Conservation (phyloP, 2,329 filamentous ascomycete species). For the Phoma sp. region DNA sequence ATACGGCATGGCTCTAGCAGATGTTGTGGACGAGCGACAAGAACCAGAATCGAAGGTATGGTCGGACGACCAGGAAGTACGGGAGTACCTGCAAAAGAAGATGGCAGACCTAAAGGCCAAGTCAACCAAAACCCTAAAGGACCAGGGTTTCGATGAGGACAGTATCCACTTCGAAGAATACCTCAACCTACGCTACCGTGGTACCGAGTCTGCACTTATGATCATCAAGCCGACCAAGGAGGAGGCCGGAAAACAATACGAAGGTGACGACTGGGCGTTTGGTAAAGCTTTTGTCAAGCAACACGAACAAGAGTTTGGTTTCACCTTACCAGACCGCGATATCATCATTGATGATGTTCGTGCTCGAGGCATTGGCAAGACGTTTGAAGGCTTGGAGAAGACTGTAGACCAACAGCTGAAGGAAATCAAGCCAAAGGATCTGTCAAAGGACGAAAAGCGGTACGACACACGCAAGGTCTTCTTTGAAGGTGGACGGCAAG, state of each 20-base stretch:
- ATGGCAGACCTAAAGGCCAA: conserved; percentile 82
- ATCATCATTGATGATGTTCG: conserved; percentile 91
- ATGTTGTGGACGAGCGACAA: conserved; percentile 91
- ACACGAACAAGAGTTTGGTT: conserved; percentile 92
- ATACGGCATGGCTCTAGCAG: conserved; percentile 91
- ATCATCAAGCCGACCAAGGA: conserved; percentile 74
- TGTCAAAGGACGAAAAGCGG: conserved; percentile 65
- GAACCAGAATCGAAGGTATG: conserved; percentile 72
- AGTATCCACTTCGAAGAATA: conserved; percentile 89
- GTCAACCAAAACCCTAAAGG: conserved; percentile 70
- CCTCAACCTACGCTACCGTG: conserved; percentile 90
- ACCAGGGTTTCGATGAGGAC: conserved; percentile 79
- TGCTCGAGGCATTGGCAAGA: conserved; percentile 87
- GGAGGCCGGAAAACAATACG: conserved; percentile 66
- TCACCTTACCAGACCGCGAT: conserved; percentile 83
- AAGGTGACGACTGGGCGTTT: conserved; percentile 79
- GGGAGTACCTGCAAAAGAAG: conserved; percentile 71
- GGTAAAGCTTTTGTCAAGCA: conserved; percentile 84
- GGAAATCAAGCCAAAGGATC: conserved; percentile 67
- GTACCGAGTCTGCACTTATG: conserved; percentile 92
- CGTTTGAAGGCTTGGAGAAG: conserved; percentile 78
- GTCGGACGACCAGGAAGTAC: conserved; percentile 64
- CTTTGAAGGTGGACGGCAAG: conserved; percentile 79
- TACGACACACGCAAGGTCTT: conserved; percentile 77
- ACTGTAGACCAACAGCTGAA: conserved; percentile 86